Conservation (phyloP, 1,284 basidiomycete species). For the Somion occarium region DNA sequence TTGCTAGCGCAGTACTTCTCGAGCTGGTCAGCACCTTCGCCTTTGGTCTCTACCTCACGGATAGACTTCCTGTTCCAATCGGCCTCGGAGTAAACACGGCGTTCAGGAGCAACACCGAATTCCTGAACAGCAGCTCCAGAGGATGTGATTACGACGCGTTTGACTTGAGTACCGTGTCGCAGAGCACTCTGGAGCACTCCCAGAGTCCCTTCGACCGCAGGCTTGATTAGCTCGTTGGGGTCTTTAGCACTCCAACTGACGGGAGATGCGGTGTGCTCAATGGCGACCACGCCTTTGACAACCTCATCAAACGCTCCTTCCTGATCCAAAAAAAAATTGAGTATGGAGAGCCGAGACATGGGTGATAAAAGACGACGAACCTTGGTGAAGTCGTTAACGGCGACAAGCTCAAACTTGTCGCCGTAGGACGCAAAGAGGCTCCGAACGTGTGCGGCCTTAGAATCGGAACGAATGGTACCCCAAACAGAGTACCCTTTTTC, state of each 20-base stretch:
- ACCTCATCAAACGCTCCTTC: constrained; percentile 60
- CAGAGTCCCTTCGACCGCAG: constrained; percentile 60
- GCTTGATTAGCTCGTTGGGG: constrained; percentile 50
- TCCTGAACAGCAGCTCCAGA: constrained; percentile 11
- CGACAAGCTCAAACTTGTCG: constrained; percentile 2
- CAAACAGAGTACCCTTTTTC: constrained; percentile 35
- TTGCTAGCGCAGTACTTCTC: constrained; percentile 17
- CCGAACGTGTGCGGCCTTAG: constrained; percentile 38
- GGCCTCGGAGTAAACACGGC: constrained; percentile 9
- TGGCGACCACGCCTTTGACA: constrained; percentile 60
- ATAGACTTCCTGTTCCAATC: constrained; percentile 19
- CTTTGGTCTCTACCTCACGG: constrained; percentile 12
- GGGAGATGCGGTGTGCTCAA: constrained; percentile 56
- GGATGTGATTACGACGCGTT: constrained; percentile 14
- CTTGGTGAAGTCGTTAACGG: constrained; percentile 15
- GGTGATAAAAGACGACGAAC: no score
- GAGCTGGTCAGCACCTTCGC: constrained; percentile 4
- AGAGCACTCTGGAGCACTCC: constrained; percentile 37
- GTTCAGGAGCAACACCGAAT: neutral
- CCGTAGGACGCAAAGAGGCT: neutral
- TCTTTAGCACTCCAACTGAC: constrained; percentile 33
- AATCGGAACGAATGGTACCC: constrained; percentile 41
- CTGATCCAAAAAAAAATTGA: neutral
- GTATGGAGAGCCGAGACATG: no score
- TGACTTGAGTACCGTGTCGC: constrained; percentile 8